Percentiles rank a stretch among this genome's conserved stretches.
Conservation (phyloP, 1,284 basidiomycete genomes). For the Ganoderma lucidum region DNA sequence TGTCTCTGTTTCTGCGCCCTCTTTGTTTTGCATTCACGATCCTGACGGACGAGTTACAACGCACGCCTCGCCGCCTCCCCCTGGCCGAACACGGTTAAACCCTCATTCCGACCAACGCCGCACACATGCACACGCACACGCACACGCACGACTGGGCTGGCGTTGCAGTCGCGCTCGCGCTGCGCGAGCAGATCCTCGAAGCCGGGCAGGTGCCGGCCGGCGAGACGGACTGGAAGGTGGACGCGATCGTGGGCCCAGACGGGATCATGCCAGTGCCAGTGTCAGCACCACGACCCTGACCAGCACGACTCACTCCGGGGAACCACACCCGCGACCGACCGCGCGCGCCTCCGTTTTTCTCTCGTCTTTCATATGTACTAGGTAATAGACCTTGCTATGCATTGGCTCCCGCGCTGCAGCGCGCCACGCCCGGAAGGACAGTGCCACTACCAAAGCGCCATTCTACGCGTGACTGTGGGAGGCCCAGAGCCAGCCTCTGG, state of each 20-base stretch:
- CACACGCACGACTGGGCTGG: not conserved
- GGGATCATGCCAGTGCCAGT: constrained; percentile 39
- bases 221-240: constrained; percentile 73
- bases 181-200: constrained; percentile 71
- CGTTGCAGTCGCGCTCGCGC: constrained; percentile 63
- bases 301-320: not conserved
- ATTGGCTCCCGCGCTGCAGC: not conserved
- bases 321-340: no score
- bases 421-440: not conserved
- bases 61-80: not conserved
- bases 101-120: not conserved
- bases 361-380: not conserved
- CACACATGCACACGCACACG: no score
- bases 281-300: not conserved
- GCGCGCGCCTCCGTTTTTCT: not conserved
- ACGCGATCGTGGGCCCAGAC: constrained; percentile 68
- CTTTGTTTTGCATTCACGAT: not conserved
- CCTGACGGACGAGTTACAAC: not conserved
- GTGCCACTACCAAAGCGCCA: not conserved
- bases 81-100: not conserved
- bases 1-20: not conserved
- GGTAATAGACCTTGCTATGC: not conserved
- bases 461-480: not conserved
- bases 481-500: not conserved
- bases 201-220: constrained; percentile 61